Evolutionary conservation across 768 basidiomycete species (phyloP).

Genomic region (Peribolospora kevripleyi): DNA sequence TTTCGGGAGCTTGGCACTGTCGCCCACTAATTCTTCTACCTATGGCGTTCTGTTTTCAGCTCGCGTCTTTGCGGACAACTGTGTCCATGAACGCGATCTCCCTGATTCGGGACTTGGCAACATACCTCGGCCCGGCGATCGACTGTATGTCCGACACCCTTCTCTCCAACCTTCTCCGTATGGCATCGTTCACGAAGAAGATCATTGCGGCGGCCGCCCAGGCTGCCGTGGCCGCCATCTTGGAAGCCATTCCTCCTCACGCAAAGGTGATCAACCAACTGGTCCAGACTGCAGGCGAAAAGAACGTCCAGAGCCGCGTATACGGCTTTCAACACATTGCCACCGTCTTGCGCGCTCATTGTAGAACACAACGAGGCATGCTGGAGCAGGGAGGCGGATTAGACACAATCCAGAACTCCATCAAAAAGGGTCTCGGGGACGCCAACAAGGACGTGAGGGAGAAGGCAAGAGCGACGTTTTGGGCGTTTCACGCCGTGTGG

Average conservation of each 20-base stretch:
- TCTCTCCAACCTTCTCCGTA: constrained; percentile 49
- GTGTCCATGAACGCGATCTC: constrained; percentile 53
- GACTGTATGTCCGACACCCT: constrained; percentile 61
- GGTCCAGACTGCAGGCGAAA: constrained; percentile 47
- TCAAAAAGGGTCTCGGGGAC: constrained; percentile 53
- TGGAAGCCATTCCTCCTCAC: constrained; percentile 43
- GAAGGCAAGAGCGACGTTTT: constrained; percentile 44
- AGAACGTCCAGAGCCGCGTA: constrained; percentile 35
- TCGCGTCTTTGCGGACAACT: constrained; percentile 72
- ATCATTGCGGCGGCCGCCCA: constrained; percentile 71
- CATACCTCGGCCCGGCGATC: constrained; percentile 37
- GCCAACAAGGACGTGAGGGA: constrained; percentile 58
- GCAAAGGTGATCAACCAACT: constrained; percentile 44
- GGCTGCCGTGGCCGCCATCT: constrained; percentile 37
- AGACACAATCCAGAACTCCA: constrained; percentile 44
- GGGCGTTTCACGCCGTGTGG: constrained; percentile 59
- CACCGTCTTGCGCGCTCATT: constrained; percentile 50
- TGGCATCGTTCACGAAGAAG: constrained; percentile 83
- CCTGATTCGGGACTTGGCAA: constrained; percentile 49
- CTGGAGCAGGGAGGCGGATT: constrained; percentile 45
- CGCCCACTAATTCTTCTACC: background rate
- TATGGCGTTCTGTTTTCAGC: constrained; percentile 25
- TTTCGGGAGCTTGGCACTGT: background rate
- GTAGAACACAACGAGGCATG: constrained; percentile 31
- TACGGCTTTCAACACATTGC: constrained; percentile 46